Percentiles rank a stretch among this genome's conserved stretches.
Evolutionary conservation across 2,329 filamentous ascomycete genomes (phyloP).

Genomic region (Dendrostoma leiphaemia): DNA sequence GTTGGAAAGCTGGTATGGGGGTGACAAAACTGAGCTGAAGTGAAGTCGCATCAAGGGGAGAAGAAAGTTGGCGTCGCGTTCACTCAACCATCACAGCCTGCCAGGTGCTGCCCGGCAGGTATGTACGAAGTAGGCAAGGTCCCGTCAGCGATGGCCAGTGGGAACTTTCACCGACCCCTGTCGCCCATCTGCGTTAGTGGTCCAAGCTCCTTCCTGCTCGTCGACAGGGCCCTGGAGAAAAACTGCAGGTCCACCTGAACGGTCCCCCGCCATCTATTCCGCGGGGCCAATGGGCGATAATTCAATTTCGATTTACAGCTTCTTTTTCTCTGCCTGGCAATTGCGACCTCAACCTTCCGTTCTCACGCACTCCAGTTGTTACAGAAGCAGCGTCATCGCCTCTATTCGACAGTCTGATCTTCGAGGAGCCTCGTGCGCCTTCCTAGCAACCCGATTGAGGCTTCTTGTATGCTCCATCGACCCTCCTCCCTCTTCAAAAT

Average conservation of each 20-base stretch:
- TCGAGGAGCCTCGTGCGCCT: not conserved
- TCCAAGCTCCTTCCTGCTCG: slow-evolving; percentile 1
- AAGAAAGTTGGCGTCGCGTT: slow-evolving; percentile 5
- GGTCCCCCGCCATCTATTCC: not conserved
- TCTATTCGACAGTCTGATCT: not conserved
- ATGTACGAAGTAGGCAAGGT: not conserved
- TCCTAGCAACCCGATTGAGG: too few species aligned
- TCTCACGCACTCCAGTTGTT: not conserved
- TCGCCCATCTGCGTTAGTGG: not conserved
- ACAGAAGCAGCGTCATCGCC: not conserved
- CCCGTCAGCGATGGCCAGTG: not conserved
- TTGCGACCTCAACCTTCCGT: not conserved
- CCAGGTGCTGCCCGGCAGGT: not conserved
- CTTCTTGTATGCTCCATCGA: slow-evolving; percentile 41
- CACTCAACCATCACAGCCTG: not conserved
- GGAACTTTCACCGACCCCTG: not conserved
- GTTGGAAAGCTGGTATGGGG: not conserved
- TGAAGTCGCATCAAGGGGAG: not conserved
- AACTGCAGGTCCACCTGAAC: not conserved
- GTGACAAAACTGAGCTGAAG: too few species aligned
- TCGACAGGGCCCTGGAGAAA: not conserved
- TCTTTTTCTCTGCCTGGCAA: not conserved
- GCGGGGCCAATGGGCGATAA: slow-evolving; percentile 13
- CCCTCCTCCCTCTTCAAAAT: slow-evolving; percentile 41
- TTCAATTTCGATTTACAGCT: slow-evolving; percentile 19